A percentile compares a stretch with the other conserved stretches of the same genome.
These are phyloP conservation scores for Coelastrella sp. DNA, from an alignment of 139 green algal genomes.

Conservation along the genomic window DNA sequence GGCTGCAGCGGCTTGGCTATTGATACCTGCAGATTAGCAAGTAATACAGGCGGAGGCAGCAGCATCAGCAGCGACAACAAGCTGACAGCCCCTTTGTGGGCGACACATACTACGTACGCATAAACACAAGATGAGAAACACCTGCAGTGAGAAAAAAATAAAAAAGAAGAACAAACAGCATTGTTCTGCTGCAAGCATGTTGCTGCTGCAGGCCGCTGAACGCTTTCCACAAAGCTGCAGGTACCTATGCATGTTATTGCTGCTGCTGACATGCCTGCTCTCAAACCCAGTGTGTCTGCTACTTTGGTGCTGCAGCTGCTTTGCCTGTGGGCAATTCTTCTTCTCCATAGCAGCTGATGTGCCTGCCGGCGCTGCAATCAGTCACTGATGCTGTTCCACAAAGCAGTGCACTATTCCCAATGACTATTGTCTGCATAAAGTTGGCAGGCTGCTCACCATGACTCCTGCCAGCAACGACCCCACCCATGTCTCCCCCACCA, in stretches of 20 bases:
- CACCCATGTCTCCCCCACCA: slow-evolving; percentile 5
- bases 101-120: no score
- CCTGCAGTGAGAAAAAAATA: neutral
- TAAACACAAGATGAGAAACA: neutral
- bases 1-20: neutral
- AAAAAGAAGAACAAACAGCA: neutral
- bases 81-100: no score
- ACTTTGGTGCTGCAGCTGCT: no score
- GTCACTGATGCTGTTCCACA: neutral
- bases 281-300: no score
- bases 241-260: neutral
- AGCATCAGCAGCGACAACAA: no score
- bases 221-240: no score
- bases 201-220: neutral
- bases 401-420: no score
- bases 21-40: neutral
- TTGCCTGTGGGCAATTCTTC: no score
- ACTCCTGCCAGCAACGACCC: neutral
- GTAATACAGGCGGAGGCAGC: neutral
- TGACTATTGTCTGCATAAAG: no score
- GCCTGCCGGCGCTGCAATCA: neutral
- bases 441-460: neutral
- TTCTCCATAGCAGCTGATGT: neutral
- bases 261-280: neutral
- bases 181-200: neutral